Percentiles rank a stretch among this genome's conserved stretches.
phyloP scores from a whole-genome alignment of 257 asterid genomes.

The Fraxinus excelsior region DNA sequence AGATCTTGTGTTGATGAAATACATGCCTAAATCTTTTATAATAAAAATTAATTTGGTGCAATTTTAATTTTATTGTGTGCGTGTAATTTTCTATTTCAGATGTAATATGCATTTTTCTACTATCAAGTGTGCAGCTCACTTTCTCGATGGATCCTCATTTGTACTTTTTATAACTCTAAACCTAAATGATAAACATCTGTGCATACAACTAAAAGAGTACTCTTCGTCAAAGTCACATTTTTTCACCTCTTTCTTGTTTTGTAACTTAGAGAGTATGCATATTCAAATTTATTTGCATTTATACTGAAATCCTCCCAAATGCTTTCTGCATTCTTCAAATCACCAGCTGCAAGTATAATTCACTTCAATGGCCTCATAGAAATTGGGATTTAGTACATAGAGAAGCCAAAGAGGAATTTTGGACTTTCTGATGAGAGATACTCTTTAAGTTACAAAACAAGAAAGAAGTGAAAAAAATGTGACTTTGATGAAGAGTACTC shows the following conservation, averaged over 20 bases:
- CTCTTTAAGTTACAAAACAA: background rate
- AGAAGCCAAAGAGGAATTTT: background rate
- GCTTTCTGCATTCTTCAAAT: background rate
- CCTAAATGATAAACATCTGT: background rate
- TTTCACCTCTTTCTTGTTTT: background rate
- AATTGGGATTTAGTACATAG: background rate
- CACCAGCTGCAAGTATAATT: background rate
- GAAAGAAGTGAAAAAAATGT: background rate
- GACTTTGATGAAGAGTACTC: background rate
- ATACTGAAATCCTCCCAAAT: background rate
- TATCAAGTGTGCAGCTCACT: background rate
- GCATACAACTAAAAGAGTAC: background rate
- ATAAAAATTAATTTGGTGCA: background rate
- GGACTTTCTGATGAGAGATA: background rate
- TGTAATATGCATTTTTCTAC: background rate
- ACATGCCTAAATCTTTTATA: background rate
- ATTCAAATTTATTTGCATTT: background rate
- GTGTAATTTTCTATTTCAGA: background rate
- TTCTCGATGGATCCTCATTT: background rate
- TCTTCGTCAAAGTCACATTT: background rate
- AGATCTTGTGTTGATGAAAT: background rate
- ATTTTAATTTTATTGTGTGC: background rate
- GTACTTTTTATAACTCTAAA: background rate
- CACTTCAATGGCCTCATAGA: background rate
- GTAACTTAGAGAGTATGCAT: background rate